Percentiles rank a stretch among this genome's conserved stretches.
Conservation (phyloP, 1,284 basidiomycete species). For the Microbotryum intermedium region DNA sequence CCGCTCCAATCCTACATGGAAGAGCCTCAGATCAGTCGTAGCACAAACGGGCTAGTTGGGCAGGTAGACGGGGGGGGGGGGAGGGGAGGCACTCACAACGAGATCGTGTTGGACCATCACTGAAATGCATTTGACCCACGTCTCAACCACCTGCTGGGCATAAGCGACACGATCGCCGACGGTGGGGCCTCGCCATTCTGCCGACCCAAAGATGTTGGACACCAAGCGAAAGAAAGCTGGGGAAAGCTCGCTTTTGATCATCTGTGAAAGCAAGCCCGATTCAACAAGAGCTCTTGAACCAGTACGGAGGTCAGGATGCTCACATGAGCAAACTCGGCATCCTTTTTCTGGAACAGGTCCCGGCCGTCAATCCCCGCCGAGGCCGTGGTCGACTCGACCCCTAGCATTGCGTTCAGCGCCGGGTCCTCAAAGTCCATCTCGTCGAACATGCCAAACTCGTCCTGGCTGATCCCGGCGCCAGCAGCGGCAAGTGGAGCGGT, state of each 20-base stretch:
- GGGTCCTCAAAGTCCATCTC: conserved; percentile 51
- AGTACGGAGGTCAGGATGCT: neutral
- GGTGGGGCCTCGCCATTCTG: neutral
- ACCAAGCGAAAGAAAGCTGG: conserved; percentile 57
- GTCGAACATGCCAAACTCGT: conserved; percentile 51
- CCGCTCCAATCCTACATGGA: conserved; percentile 55
- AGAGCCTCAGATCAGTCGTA: neutral
- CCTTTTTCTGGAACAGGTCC: conserved; percentile 24
- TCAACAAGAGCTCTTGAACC: conserved; percentile 3
- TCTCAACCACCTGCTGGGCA: conserved; percentile 55
- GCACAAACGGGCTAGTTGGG: neutral
- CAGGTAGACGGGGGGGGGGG: neutral
- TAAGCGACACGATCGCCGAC: conserved; percentile 36
- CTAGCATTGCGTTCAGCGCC: conserved; percentile 50
- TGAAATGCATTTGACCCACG: conserved; percentile 66
- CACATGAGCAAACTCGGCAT: conserved; percentile 38
- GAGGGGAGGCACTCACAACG: conserved; percentile 41
- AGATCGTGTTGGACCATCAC: conserved; percentile 56
- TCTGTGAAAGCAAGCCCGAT: conserved; percentile 38
- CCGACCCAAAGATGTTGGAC: conserved; percentile 47
- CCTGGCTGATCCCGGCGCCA: conserved; percentile 52
- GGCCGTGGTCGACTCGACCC: conserved; percentile 34
- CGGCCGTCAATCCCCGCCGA: neutral
- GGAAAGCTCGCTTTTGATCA: conserved; percentile 51
- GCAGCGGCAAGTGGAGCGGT: conserved; percentile 28